These are phyloP conservation scores for Fraxinus nigra DNA, from an alignment of 305 asterid genomes.

Conservation along the genomic window DNA sequence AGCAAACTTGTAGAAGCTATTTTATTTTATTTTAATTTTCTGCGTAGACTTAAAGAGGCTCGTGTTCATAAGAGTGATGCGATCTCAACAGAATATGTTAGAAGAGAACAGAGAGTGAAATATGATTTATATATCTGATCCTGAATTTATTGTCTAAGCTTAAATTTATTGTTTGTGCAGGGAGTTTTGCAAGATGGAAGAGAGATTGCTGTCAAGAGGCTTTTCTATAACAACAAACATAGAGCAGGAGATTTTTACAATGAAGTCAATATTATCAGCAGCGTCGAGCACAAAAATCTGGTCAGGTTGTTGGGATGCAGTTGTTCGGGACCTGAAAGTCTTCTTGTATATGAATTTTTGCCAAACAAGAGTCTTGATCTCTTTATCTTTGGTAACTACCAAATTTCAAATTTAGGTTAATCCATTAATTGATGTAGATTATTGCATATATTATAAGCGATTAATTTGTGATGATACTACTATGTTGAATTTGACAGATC, in stretches of 20 bases:
- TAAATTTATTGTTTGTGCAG: not conserved
- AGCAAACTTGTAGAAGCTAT: not conserved
- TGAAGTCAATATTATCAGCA: constrained; percentile 22
- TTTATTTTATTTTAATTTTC: not conserved
- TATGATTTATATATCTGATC: not conserved
- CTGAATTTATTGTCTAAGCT: not conserved
- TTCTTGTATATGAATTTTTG: constrained; percentile 19
- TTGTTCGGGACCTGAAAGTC: constrained; percentile 20
- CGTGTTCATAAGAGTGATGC: not conserved
- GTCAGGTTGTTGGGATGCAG: constrained; percentile 22
- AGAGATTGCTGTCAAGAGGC: constrained; percentile 27
- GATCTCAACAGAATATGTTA: not conserved
- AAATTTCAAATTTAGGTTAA: not conserved
- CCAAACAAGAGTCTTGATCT: constrained; percentile 23
- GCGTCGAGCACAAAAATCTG: constrained; percentile 24
- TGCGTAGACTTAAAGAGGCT: not conserved
- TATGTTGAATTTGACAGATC: constrained; percentile 22
- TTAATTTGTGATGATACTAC: not conserved
- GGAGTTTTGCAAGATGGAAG: constrained; percentile 27
- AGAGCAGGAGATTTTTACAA: constrained; percentile 24
- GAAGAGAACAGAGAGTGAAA: not conserved
- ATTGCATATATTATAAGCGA: not conserved
- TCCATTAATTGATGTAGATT: not conserved
- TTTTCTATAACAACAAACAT: constrained; percentile 19
- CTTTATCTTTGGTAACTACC: constrained; percentile 19